Base-by-base conservation (phyloP, 495 filamentous ascomycete genomes). In the Rhypophila decipiens region DNA sequence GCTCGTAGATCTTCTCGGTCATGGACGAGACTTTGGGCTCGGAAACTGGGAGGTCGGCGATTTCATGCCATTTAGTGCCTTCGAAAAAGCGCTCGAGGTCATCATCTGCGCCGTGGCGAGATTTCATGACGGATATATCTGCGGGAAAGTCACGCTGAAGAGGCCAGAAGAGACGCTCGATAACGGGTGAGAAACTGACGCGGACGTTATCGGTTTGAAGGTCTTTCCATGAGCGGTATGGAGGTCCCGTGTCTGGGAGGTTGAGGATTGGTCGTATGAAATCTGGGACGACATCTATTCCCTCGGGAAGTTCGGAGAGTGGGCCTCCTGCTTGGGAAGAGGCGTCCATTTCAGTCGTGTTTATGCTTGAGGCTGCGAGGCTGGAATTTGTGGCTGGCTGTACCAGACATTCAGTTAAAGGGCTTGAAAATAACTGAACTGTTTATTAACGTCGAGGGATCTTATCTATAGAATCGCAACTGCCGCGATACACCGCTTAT, bases 21-120 rank as follows among this genome's bases (percentile, higher is more conserved):
- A 57, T 18, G 51, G 47, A 60, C 20, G 57, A 60, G 34, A 56
- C 50, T 18, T 50, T 57, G 36, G 53, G 57, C 15, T 60, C 54
- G 29, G 54, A 48, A 13, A 60, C 18, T 7, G 53, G 50, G 33
- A 46, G 33, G 23, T 47, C 43, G 17, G 57, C 41, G 39, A 57
- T 48, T 7, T 44, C 29, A 27, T 60, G 57, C 54, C 55, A 60
- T 24, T 44, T 19, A 33, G 18, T 37, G 27, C 21, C 24, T 21
- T 42, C 9, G 42, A 50, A 59, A 36, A 49, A 59, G 9, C 45
- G 56, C 21, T 56, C 52, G 19, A 56, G 48, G 23, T 47, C 23
- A 19, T 49, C 41, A 9, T 7, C 27, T 22, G 46, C 47, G 35
- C 36, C 52, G 44, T 24, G 13, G 17, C 24, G 2, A 39, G 23